Evolutionary conservation across 2,329 filamentous ascomycete genomes (phyloP).

Genomic region (Phoma sp.): DNA sequence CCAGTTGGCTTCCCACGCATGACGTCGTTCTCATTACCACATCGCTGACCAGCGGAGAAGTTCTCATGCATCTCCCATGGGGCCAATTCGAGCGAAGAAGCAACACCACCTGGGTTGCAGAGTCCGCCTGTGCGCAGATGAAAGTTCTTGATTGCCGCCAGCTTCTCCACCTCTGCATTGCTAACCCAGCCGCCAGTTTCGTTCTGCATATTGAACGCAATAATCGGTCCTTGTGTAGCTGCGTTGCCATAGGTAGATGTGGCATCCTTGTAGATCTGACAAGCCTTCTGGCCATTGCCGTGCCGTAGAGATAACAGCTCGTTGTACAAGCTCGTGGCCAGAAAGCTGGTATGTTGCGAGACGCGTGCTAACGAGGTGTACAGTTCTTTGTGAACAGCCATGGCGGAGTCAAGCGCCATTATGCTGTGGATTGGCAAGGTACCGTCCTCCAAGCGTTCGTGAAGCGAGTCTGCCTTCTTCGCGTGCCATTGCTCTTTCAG

Average conservation of each 20-base stretch:
- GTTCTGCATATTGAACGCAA: conserved; percentile 83
- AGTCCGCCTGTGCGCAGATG: conserved; percentile 87
- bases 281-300: conserved; percentile 70
- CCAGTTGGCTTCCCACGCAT: conserved; percentile 87
- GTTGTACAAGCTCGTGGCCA: conserved; percentile 66
- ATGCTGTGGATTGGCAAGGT: conserved; percentile 92
- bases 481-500: conserved; percentile 84
- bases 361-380: conserved; percentile 75
- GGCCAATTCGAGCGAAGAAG: conserved; percentile 72
- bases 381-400: conserved; percentile 71
- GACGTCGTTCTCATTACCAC: conserved; percentile 82
- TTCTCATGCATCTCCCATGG: conserved; percentile 85
- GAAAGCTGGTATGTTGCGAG: conserved; percentile 71
- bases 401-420: conserved; percentile 76
- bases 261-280: conserved; percentile 66
- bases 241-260: conserved; percentile 52
- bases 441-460: conserved; percentile 87
- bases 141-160: conserved; percentile 78
- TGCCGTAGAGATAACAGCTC: conserved; percentile 69
- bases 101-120: conserved; percentile 90
- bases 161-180: conserved; percentile 84
- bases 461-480: conserved; percentile 72
- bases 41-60: conserved; percentile 83
- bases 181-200: conserved; percentile 75
- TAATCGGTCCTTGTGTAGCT: conserved; percentile 69